These are phyloP conservation scores for Sporobolomyces roseus DNA, from an alignment of 768 basidiomycete genomes.

Conservation along the genomic window DNA sequence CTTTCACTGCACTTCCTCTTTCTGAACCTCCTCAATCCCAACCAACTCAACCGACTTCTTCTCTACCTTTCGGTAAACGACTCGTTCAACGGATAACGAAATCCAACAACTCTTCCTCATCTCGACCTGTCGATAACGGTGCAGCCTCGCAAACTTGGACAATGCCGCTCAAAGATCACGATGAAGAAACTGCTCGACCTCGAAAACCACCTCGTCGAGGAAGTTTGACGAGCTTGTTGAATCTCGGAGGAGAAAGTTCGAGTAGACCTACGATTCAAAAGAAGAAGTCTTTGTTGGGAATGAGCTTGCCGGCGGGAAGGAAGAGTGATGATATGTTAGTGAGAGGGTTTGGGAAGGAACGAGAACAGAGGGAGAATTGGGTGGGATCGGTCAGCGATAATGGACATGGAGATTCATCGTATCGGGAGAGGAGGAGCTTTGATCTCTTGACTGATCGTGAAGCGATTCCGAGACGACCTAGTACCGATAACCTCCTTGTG, in stretches of 20 bases:
- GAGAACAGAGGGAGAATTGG: not conserved
- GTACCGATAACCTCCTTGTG: conserved; percentile 38
- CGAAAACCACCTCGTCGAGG: conserved; percentile 7
- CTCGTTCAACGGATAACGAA: conserved; percentile 23
- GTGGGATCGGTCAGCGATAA: not conserved
- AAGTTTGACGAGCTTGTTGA: conserved; percentile 22
- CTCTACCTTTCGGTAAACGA: conserved; percentile 26
- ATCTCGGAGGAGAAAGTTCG: not conserved
- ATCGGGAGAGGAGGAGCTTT: conserved; percentile 11
- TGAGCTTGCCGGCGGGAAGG: conserved; percentile 25
- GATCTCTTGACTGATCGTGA: conserved; percentile 17
- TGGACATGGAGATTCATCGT: not conserved
- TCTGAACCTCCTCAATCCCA: not conserved
- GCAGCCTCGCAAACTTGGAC: conserved; percentile 8
- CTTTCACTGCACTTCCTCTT: not conserved
- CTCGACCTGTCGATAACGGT: too few species aligned
- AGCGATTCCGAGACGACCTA: conserved; percentile 24
- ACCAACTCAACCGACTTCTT: not conserved
- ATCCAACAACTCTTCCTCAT: not conserved
- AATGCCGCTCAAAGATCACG: conserved; percentile 26
- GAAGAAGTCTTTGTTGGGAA: conserved; percentile 23
- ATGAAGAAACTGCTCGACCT: not conserved
- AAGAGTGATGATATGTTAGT: conserved; percentile 30
- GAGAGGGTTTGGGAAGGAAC: conserved; percentile 6
- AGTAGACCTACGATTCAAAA: not conserved